Evolutionary conservation across 805 yeast species (phyloP).

Genomic region (Suhomyces kilbournensis): DNA sequence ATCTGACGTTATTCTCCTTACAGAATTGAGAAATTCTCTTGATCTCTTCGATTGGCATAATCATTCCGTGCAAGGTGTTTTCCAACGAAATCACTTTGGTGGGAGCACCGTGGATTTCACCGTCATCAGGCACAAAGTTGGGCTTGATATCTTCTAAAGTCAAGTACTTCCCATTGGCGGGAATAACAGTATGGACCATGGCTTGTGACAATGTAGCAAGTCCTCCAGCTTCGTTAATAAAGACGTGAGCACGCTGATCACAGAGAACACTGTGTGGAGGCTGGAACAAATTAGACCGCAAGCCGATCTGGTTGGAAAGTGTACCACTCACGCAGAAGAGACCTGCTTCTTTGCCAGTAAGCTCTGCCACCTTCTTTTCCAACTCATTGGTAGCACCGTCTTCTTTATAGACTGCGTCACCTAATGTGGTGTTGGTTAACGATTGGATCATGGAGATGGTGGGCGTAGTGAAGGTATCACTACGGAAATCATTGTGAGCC

Average conservation of each 20-base stretch:
- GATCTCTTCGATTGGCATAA: conserved; percentile 40
- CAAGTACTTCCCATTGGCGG: conserved; percentile 33
- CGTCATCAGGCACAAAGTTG: conserved; percentile 40
- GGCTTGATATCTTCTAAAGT: conserved; percentile 38
- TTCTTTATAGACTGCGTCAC: conserved; percentile 44
- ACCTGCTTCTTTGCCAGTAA: conserved; percentile 41
- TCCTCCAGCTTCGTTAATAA: conserved; percentile 41
- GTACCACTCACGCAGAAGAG: conserved; percentile 43
- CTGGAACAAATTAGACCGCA: conserved; percentile 37
- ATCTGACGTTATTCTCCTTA: conserved; percentile 27
- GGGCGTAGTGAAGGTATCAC: conserved; percentile 92
- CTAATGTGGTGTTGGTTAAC: conserved; percentile 43
- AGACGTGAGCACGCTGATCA: conserved; percentile 38
- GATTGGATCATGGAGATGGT: conserved; percentile 38
- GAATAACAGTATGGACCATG: conserved; percentile 37
- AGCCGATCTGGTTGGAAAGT: conserved; percentile 39
- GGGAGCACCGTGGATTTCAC: conserved; percentile 44
- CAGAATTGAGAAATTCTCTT: conserved; percentile 34
- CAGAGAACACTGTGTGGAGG: conserved; percentile 42
- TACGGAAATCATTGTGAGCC: conserved; percentile 39
- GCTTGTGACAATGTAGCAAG: conserved; percentile 43
- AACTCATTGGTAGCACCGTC: conserved; percentile 33
- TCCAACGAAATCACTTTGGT: conserved; percentile 43
- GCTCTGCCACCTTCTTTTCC: conserved; percentile 30
- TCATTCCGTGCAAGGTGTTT: conserved; percentile 43